These are phyloP conservation scores for Ammopiptanthus mongolicus DNA, from an alignment of 306 rosid species.

Conservation along the genomic window DNA sequence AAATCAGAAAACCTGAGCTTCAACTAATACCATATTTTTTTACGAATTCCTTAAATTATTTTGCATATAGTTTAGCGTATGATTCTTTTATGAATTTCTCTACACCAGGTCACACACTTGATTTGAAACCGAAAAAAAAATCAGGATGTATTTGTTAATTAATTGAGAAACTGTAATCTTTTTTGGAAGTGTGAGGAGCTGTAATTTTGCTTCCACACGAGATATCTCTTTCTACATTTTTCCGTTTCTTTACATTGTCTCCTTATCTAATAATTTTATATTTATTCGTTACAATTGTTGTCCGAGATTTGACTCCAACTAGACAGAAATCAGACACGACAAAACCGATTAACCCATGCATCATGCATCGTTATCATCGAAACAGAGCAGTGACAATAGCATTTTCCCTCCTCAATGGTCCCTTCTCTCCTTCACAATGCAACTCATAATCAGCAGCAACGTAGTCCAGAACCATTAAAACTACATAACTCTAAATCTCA, in stretches of 20 bases:
- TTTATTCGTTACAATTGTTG: slow-evolving; percentile 10
- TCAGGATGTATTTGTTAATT: slow-evolving; percentile 10
- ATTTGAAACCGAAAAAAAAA: too few relatives aligned
- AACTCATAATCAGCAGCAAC: slow-evolving; percentile 5
- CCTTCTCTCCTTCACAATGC: slow-evolving; percentile 7
- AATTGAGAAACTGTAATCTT: not conserved
- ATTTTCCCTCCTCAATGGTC: slow-evolving; percentile 28
- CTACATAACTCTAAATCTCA: slow-evolving; percentile 67
- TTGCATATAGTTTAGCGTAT: too few relatives aligned
- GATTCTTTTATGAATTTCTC: too few relatives aligned
- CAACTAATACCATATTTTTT: too few relatives aligned
- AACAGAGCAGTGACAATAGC: slow-evolving; percentile 12
- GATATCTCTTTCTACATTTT: not conserved
- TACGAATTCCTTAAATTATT: too few relatives aligned
- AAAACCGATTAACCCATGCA: slow-evolving; percentile 39
- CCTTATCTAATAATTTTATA: not conserved
- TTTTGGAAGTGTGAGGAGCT: not conserved
- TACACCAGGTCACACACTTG: too few relatives aligned
- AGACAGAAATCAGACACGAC: slow-evolving; percentile 12
- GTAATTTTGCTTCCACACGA: slow-evolving; percentile 29
- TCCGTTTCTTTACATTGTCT: not conserved
- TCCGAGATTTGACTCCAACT: slow-evolving; percentile 12
- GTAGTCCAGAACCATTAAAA: slow-evolving; percentile 48
- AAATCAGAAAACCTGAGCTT: slow-evolving; percentile 1
- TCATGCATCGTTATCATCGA: slow-evolving; percentile 30